Base-by-base conservation (phyloP, 176 grass and related monocot species). In the Ensete ventricosum region DNA sequence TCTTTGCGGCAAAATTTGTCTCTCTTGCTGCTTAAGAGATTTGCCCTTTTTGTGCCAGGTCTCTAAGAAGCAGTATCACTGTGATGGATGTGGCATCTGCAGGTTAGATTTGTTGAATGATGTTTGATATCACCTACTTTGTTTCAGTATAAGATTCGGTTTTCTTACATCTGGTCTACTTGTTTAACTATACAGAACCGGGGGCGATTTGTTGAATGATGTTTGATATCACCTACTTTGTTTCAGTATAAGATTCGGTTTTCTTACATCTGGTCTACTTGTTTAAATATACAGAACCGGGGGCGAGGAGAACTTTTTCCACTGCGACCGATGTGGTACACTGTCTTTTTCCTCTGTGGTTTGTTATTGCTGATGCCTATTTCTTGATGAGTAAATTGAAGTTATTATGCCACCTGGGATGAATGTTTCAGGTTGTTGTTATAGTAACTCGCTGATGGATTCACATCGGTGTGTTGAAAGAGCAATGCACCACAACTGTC, bases 401-500 rank as follows among this genome's bases (percentile, higher is more conserved):
- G 11, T 34, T 51, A 19, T 2, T 14, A 10, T 58, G 1, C 25
- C 1, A 48, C 53, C 26, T 52, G 69, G 65, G 9, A n/a, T 73
- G 51, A 72, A 2, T 10, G 49, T 83, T 23, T n/a, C 67, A 96
- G 87, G 83, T 11, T 96, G 93, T 80, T 96, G 93, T 78, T 86
- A 92, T 52, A 80, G 83, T 50, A 96, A 78, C 66, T 67, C 77
- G 6, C 53, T 96, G 75, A 88, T 86, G 77, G 83, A 96, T 54
- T 90, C 89, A 50, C 93, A 92, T 73, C 82, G 14, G 24, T 92
- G 93, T 50, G 34, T 92, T 1, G 85, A 96, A 81, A 79, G 88
- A 81, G 93, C 93, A 88, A 96, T 92, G 89, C 87, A 96, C 73
- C 87, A 90, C 53, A 88, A 96, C 55, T 96, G 93, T 66, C 93